Base-by-base conservation (phyloP, 352 stramenopile species). In the Chrysophaeum taylorii region DNA sequence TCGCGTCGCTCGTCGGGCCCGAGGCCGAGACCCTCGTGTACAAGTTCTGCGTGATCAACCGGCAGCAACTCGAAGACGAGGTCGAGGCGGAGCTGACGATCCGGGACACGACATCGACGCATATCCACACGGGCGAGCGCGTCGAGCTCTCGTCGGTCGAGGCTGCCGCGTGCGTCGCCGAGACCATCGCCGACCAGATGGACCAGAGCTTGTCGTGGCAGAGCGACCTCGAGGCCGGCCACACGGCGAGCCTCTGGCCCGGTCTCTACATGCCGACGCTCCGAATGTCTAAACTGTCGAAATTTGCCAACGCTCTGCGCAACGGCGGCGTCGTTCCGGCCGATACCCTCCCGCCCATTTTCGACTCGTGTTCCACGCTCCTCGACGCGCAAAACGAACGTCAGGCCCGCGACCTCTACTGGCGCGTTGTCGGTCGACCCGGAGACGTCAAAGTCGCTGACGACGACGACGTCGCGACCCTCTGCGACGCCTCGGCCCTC, bases 1-100 rank as follows among this genome's bases (percentile, higher is more conserved):
- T 71, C n/a, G 25, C n/a, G 33, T 29, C 67, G 15, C 31, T 66
- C 7, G 36, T 54, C 31, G 66, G 66, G 14, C 31, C n/a, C 15
- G 42, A 64, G 38, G 66, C 66, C n/a, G 66, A 71, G 33, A 39
- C 67, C 38, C 48, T 71, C 15, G 54, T 71, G 16, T 66, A 71
- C 66, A 64, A 66, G 42, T 71, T 71, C 48, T 71, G 66, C 48
- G 66, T 71, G 29, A 62, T 71, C 23, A 52, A 71, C 66, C 27
- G 66, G 41, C 66, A 71, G 41, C 29, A 69, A 4, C 42, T 66
- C 2, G 54, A 62, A 41, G 38, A 70, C 36, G 31, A n/a, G 36
- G 64, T 70, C 2, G 37, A 36, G 27, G 64, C 35, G 27, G 64
- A 70, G 29, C 37, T 36, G 18, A 41, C 52, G 0, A 57, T 53